A percentile compares a stretch with the other conserved stretches of the same genome.
phyloP scores from a whole-genome alignment of 2,329 filamentous ascomycete species.

The Calonectria ilicicola region DNA sequence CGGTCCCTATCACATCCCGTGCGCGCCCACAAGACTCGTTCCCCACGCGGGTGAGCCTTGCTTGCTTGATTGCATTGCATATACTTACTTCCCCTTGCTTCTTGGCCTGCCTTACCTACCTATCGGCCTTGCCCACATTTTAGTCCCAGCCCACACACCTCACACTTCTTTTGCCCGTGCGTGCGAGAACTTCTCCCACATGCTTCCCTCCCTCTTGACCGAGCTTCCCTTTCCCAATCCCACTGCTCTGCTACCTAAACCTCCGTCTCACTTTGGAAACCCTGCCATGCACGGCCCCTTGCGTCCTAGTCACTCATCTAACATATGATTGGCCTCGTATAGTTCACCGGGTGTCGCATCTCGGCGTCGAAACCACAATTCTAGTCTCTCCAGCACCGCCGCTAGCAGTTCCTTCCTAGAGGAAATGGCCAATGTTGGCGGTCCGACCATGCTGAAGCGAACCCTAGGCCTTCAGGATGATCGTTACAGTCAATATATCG shows the following conservation, averaged over 20 bases:
- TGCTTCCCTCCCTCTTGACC: slow-evolving; percentile 24
- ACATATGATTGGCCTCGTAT: slow-evolving; percentile 60
- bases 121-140: slow-evolving; percentile 10
- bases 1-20: slow-evolving; percentile 20
- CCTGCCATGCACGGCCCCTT: slow-evolving; percentile 30
- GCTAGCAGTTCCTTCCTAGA: slow-evolving; percentile 74
- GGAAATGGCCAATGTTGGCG: slow-evolving; percentile 78
- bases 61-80: slow-evolving; percentile 18
- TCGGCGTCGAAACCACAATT: slow-evolving; percentile 64
- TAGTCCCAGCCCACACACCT: slow-evolving; percentile 15
- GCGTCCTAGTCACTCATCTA: slow-evolving; percentile 49
- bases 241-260: slow-evolving; percentile 25
- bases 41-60: slow-evolving; percentile 25
- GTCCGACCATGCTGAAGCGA: slow-evolving; percentile 73
- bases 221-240: slow-evolving; percentile 26
- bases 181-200: slow-evolving; percentile 34
- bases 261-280: slow-evolving; percentile 36
- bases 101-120: background rate
- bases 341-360: slow-evolving; percentile 68
- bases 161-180: slow-evolving; percentile 25
- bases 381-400: slow-evolving; percentile 71
- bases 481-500: slow-evolving; percentile 86
- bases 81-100: slow-evolving; percentile 8
- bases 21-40: slow-evolving; percentile 12
- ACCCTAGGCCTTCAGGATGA: slow-evolving; percentile 82